A percentile compares a stretch with the other conserved stretches of the same genome.
phyloP scores from a whole-genome alignment of 179 eudicot species.

The Silene noctiflora region DNA sequence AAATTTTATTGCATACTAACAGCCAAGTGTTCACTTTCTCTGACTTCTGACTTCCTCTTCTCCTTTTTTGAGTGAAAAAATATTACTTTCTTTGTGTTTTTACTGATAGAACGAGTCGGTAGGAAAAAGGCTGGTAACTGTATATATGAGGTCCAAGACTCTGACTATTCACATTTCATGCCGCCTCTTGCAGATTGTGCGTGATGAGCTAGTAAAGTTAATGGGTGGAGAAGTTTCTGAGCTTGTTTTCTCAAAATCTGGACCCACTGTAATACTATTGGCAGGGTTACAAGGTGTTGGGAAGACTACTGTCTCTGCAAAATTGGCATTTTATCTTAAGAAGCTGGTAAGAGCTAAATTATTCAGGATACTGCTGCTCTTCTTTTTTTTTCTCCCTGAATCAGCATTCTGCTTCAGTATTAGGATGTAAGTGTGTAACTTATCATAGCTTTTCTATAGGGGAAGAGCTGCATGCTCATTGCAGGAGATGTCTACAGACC shows the following conservation, averaged over 20 bases:
- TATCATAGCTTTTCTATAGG: slow-evolving; percentile 40
- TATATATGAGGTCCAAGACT: neutral
- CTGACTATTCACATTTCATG: slow-evolving; percentile 15
- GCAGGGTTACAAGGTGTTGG: slow-evolving; percentile 99
- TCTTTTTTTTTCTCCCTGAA: neutral
- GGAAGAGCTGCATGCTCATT: slow-evolving; percentile 94
- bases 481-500: slow-evolving; percentile 99
- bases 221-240: slow-evolving; percentile 99
- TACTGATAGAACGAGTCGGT: neutral
- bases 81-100: neutral
- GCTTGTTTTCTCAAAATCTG: slow-evolving; percentile 75
- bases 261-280: slow-evolving; percentile 79
- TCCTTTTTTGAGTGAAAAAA: neutral
- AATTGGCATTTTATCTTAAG: slow-evolving; percentile 87
- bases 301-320: slow-evolving; percentile 95
- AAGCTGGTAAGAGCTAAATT: slow-evolving; percentile 52
- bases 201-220: slow-evolving; percentile 81
- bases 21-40: neutral
- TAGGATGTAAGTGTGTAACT: neutral
- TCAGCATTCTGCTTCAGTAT: neutral
- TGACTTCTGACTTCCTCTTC: neutral
- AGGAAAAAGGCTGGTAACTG: neutral
- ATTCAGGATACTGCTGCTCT: slow-evolving; percentile 3
- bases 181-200: slow-evolving; percentile 64
- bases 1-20: neutral